A percentile compares a stretch with the other conserved stretches of the same genome.
Conservation (phyloP, 1,284 basidiomycete genomes). For the Leccinum proximum region DNA sequence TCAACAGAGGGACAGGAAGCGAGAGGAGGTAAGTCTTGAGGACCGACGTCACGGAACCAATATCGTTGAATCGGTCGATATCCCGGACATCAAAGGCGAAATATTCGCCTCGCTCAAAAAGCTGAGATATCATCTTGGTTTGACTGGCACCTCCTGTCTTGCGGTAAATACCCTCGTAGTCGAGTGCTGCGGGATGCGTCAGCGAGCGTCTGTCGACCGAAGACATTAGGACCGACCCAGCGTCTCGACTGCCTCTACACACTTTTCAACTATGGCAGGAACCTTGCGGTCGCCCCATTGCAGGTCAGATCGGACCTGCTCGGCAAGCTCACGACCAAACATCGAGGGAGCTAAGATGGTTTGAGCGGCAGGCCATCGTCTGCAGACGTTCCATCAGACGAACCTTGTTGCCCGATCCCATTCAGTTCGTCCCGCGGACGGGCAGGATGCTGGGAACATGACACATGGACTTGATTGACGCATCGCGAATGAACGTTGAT, state of each 20-base stretch:
- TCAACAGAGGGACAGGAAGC: conserved; percentile 88
- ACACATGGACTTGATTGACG: conserved; percentile 51
- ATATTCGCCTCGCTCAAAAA: conserved; percentile 94
- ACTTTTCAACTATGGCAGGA: conserved; percentile 89
- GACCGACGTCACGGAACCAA: conserved; percentile 95
- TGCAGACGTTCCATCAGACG: conserved; percentile 11
- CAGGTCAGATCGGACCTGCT: conserved; percentile 80
- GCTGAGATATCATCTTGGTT: conserved; percentile 89
- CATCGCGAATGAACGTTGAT: conserved; percentile 77
- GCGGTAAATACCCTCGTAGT: conserved; percentile 95
- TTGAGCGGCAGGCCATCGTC: conserved; percentile 8
- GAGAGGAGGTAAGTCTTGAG: conserved; percentile 96
- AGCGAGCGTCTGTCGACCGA: background rate
- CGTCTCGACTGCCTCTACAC: conserved; percentile 89
- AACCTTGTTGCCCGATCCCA: conserved; percentile 21
- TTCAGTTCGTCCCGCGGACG: conserved; percentile 34
- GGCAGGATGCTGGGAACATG: conserved; percentile 51
- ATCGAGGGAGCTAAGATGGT: conserved; percentile 70
- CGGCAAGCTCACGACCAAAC: conserved; percentile 86
- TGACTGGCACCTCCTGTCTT: conserved; percentile 95
- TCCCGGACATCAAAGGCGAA: conserved; percentile 86
- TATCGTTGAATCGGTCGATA: conserved; percentile 92
- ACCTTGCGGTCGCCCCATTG: conserved; percentile 41
- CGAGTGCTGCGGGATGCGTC: conserved; percentile 54
- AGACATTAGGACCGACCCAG: conserved; percentile 52